Evolutionary conservation across 106 monocot genomes (phyloP).

Genomic region (Acanthochlamys bracteata): DNA sequence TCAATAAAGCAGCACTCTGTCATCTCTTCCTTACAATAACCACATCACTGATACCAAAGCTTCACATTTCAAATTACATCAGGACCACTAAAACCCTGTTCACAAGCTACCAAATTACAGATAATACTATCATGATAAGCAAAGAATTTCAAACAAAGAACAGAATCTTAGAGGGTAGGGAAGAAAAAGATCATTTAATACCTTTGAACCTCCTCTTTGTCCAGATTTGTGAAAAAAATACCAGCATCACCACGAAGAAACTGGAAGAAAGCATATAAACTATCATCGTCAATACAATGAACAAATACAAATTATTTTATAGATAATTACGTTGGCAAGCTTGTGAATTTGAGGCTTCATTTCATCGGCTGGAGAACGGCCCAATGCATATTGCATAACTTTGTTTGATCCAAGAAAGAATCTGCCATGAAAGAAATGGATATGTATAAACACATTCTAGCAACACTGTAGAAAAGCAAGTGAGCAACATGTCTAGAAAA

Average conservation of each 20-base stretch:
- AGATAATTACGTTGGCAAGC: constrained; percentile 54
- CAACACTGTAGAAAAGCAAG: background rate
- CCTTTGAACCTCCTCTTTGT: constrained; percentile 76
- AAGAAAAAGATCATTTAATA: constrained; percentile 8
- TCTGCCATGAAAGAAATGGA: constrained; percentile 21
- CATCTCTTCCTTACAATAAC: too few species aligned
- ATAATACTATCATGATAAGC: too few species aligned
- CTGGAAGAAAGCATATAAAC: constrained; percentile 19
- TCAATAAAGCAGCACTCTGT: too few species aligned
- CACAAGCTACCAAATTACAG: too few species aligned
- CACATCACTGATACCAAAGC: too few species aligned
- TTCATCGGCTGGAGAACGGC: constrained; percentile 67
- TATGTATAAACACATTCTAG: background rate
- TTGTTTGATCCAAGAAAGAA: constrained; percentile 94
- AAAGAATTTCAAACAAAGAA: too few species aligned
- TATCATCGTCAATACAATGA: background rate
- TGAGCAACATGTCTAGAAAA: background rate
- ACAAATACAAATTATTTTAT: background rate
- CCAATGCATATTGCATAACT: constrained; percentile 85
- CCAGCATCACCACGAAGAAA: constrained; percentile 67
- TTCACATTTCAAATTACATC: too few species aligned
- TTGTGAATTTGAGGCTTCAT: constrained; percentile 62
- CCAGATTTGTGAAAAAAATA: constrained; percentile 68
- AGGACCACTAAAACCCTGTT: too few species aligned
- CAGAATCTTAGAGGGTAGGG: too few species aligned